Percentiles rank a stretch among this genome's conserved stretches.
Evolutionary conservation across 495 filamentous ascomycete species (phyloP).

Genomic region (Penicillium subrubescens): DNA sequence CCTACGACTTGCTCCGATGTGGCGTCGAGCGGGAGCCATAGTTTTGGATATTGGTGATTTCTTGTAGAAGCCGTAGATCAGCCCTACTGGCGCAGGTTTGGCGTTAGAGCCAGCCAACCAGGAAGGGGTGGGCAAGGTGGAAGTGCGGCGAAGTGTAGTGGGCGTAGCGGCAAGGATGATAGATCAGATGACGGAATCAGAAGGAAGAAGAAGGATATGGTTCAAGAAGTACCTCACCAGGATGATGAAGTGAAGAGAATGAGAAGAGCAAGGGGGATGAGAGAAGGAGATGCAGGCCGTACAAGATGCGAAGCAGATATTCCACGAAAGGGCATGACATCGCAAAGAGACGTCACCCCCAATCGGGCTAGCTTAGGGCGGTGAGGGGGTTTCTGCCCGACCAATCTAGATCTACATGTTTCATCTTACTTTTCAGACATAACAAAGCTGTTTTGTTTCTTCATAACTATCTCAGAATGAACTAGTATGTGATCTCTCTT

Average conservation of each 20-base stretch:
- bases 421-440: not conserved
- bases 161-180: not conserved
- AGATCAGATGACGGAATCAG: conserved; percentile 3
- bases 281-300: conserved; percentile 24
- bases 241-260: conserved; percentile 11
- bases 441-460: conserved; percentile 3
- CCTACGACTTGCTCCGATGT: conserved; percentile 74
- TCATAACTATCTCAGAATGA: not conserved
- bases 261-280: conserved; percentile 30
- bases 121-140: conserved; percentile 15
- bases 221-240: conserved; percentile 5
- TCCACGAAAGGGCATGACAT: conserved; percentile 32
- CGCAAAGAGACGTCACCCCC: conserved; percentile 34
- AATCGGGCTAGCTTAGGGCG: conserved; percentile 32
- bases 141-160: conserved; percentile 8
- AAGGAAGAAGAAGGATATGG: not conserved
- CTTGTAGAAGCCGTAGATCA: not conserved
- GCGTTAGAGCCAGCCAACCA: conserved; percentile 5
- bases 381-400: conserved; percentile 26
- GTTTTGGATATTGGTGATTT: not conserved
- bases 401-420: conserved; percentile 4
- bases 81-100: conserved; percentile 7
- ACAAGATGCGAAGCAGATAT: conserved; percentile 23
- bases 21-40: conserved; percentile 68
- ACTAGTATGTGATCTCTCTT: not conserved